Evolutionary conservation across 2,329 filamentous ascomycete genomes (phyloP).

Genomic region (Phoma sp.): DNA sequence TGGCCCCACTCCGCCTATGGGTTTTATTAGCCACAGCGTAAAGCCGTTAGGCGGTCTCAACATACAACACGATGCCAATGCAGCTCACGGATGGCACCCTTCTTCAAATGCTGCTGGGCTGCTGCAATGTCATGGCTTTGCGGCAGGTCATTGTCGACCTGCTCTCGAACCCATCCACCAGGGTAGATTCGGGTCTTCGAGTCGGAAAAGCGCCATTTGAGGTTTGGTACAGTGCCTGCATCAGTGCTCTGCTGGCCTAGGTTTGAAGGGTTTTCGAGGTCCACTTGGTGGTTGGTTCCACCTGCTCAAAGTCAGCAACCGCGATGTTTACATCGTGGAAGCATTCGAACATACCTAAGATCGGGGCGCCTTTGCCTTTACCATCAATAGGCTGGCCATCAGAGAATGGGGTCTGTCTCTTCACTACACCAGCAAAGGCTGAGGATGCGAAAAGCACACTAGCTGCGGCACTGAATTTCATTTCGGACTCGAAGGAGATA

Average conservation of each 20-base stretch:
- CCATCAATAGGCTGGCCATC: constrained; percentile 65
- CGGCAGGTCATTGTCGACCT: constrained; percentile 72
- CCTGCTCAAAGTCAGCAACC: constrained; percentile 52
- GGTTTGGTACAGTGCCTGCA: constrained; percentile 68
- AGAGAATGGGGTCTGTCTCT: constrained; percentile 50
- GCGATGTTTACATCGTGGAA: not conserved
- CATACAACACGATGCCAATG: constrained; percentile 69
- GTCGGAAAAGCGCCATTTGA: constrained; percentile 74
- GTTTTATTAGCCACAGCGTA: not conserved
- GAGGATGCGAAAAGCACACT: constrained; percentile 21
- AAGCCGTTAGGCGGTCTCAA: not conserved
- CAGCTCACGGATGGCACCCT: constrained; percentile 71
- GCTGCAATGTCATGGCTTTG: constrained; percentile 71
- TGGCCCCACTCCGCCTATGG: constrained; percentile 68
- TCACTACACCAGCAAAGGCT: constrained; percentile 30
- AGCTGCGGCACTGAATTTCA: not conserved
- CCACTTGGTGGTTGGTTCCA: constrained; percentile 68
- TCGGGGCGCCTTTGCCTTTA: constrained; percentile 64
- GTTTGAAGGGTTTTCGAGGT: constrained; percentile 69
- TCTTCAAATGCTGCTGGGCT: constrained; percentile 72
- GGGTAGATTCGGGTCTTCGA: constrained; percentile 68
- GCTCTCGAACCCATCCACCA: constrained; percentile 72
- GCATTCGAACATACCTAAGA: constrained; percentile 58
- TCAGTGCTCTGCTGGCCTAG: constrained; percentile 69
- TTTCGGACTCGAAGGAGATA: not conserved